phyloP scores from a whole-genome alignment of 2,329 filamentous ascomycete species.

The Colletotrichum destructivum region DNA sequence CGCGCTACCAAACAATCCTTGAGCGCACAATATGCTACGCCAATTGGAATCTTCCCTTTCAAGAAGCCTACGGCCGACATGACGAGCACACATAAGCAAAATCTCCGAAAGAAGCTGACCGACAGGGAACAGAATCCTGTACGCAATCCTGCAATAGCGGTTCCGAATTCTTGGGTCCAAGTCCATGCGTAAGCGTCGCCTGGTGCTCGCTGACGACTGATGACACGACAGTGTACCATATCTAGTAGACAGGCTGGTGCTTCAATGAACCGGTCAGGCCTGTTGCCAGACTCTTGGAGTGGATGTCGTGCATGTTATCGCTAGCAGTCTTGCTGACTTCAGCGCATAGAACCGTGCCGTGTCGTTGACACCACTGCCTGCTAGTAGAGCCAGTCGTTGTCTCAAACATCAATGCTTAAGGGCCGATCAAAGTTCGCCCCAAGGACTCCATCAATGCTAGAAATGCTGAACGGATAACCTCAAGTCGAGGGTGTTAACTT shows the following conservation, averaged over 20 bases:
- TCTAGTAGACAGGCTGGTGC: background rate
- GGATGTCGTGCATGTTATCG: background rate
- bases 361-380: background rate
- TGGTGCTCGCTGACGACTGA: background rate
- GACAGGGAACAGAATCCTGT: conserved; percentile 20
- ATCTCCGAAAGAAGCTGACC: conserved; percentile 32
- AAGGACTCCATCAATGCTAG: no score
- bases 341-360: background rate
- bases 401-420: no score
- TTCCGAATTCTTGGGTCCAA: conserved; percentile 31
- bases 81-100: conserved; percentile 25
- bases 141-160: conserved; percentile 32
- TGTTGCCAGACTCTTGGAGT: background rate
- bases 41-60: conserved; percentile 20
- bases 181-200: conserved; percentile 15
- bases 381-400: background rate
- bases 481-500: no score
- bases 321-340: background rate
- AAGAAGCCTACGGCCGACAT: conserved; percentile 21
- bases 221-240: background rate
- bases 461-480: no score
- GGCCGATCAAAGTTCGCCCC: no score
- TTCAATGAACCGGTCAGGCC: background rate
- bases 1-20: background rate
- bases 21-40: conserved; percentile 17